A percentile compares a stretch with the other conserved stretches of the same genome.
phyloP scores from a whole-genome alignment of 768 basidiomycete species.

The Hericium erinaceus region DNA sequence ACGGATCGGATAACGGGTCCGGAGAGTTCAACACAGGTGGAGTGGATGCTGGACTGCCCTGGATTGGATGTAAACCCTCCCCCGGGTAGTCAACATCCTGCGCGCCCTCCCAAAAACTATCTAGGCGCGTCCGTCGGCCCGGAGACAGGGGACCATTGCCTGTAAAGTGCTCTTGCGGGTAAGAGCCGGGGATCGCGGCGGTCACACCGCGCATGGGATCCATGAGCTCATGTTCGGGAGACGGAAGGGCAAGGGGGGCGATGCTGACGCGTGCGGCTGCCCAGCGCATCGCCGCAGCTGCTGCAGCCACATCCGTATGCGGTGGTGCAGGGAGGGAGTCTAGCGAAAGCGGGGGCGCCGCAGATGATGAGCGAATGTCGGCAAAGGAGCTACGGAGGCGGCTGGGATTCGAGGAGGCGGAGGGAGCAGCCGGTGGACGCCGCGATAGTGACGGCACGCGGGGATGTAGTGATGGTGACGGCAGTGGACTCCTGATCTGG shows the following conservation, averaged over 20 bases:
- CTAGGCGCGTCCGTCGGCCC: slow-evolving; percentile 48
- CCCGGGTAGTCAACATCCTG: slow-evolving; percentile 45
- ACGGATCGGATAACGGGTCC: slow-evolving; percentile 17
- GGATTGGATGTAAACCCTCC: slow-evolving; percentile 18
- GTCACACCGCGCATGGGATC: slow-evolving; percentile 81
- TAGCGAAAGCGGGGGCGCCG: slow-evolving; percentile 7
- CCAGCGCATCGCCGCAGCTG: slow-evolving; percentile 78
- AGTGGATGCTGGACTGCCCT: slow-evolving; percentile 20
- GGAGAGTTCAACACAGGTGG: background rate
- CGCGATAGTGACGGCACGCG: slow-evolving; percentile 3
- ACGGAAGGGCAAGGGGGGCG: slow-evolving; percentile 79
- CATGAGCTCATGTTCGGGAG: slow-evolving; percentile 84
- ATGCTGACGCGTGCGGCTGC: slow-evolving; percentile 80
- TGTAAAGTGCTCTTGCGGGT: slow-evolving; percentile 30
- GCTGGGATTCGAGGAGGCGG: slow-evolving; percentile 20
- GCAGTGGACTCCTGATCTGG: background rate
- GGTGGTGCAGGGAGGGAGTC: slow-evolving; percentile 12
- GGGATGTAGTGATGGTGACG: background rate
- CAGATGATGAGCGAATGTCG: slow-evolving; percentile 30
- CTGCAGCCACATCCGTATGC: slow-evolving; percentile 48
- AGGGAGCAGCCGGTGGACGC: slow-evolving; percentile 10
- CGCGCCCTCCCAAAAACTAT: slow-evolving; percentile 73
- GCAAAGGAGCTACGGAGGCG: slow-evolving; percentile 39
- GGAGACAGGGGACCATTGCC: slow-evolving; percentile 33
- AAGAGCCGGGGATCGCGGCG: slow-evolving; percentile 55